These are phyloP conservation scores for Fomitopsis serialis DNA, from an alignment of 768 basidiomycete genomes.

Conservation along the genomic window DNA sequence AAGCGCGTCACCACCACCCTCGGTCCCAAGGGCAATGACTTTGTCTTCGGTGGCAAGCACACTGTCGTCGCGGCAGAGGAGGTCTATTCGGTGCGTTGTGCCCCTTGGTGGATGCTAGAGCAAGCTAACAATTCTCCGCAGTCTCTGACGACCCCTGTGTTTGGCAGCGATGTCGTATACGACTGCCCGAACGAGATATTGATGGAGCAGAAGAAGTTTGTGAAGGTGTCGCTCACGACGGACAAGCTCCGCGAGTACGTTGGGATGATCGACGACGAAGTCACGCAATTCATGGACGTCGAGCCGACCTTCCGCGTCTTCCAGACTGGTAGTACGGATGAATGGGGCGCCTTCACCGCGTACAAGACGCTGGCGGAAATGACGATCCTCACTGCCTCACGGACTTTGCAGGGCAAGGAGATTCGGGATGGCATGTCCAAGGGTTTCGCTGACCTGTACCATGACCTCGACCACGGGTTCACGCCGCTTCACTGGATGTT, in stretches of 20 bases:
- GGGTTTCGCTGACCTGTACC: conserved; percentile 77
- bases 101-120: background rate
- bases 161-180: conserved; percentile 97
- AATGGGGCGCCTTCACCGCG: conserved; percentile 77
- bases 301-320: conserved; percentile 60
- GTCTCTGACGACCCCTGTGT: conserved; percentile 92
- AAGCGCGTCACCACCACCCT: conserved; percentile 87
- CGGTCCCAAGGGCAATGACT: conserved; percentile 89
- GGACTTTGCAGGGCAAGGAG: conserved; percentile 91
- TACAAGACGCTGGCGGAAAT: conserved; percentile 77
- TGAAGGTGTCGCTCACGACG: conserved; percentile 90
- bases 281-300: conserved; percentile 57
- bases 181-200: conserved; percentile 93
- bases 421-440: conserved; percentile 77
- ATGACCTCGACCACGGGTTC: conserved; percentile 92
- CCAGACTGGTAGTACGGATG: conserved; percentile 61
- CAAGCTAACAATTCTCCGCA: conserved; percentile 24
- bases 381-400: conserved; percentile 90
- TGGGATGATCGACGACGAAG: conserved; percentile 39
- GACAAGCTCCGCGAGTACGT: conserved; percentile 88
- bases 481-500: conserved; percentile 95
- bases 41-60: conserved; percentile 90
- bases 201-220: conserved; percentile 99
- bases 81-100: conserved; percentile 75
- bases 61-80: conserved; percentile 92